phyloP scores from a whole-genome alignment of 106 monocot genomes.

The Vanilla planifolia region DNA sequence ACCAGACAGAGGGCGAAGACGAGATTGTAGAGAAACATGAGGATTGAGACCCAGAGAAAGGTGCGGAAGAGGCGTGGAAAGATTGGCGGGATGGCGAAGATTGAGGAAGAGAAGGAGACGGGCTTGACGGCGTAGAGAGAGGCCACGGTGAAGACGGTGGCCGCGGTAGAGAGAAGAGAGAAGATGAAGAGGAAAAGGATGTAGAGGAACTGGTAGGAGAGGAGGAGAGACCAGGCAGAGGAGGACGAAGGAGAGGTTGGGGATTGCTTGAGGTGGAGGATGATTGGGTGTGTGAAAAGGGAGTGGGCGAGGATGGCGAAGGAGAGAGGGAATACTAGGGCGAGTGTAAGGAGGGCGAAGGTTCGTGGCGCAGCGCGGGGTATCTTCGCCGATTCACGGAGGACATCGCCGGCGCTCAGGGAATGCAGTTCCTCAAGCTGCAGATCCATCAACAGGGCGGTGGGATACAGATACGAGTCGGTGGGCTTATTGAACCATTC shows the following conservation, averaged over 20 bases:
- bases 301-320: conserved; percentile 11
- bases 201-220: conserved; percentile 3
- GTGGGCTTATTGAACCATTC: too few relatives aligned
- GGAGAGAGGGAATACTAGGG: conserved; percentile 12
- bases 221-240: background rate
- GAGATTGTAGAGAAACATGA: conserved; percentile 17
- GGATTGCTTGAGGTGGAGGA: conserved; percentile 15
- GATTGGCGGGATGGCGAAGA: conserved; percentile 27
- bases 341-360: conserved; percentile 7
- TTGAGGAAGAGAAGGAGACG: conserved; percentile 37
- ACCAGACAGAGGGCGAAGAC: conserved; percentile 20
- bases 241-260: background rate
- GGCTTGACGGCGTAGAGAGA: conserved; percentile 61
- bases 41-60: conserved; percentile 8
- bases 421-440: conserved; percentile 11
- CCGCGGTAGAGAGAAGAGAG: conserved; percentile 78
- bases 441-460: conserved; percentile 1
- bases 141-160: conserved; percentile 60
- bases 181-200: conserved; percentile 5
- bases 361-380: conserved; percentile 15
- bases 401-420: background rate
- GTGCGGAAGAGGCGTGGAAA: conserved; percentile 11
- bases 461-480: background rate
- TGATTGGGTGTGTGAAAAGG: conserved; percentile 3
- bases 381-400: conserved; percentile 8